Base-by-base conservation (phyloP, 177 flowering plant species). In the Vitis hybrid region DNA sequence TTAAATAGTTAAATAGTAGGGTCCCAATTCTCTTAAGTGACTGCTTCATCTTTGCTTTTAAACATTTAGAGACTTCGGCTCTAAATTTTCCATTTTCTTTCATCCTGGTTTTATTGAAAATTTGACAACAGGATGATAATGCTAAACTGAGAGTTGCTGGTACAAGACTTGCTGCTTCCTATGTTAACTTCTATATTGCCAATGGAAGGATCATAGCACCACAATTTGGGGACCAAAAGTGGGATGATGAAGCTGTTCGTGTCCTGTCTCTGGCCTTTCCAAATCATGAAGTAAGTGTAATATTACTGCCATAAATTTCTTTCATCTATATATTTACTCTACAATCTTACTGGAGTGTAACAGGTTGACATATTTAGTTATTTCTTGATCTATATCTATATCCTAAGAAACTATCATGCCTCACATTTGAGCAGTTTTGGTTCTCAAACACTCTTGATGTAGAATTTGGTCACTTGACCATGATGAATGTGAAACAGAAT, bases 111-210 rank as follows among this genome's bases (percentile, higher is more conserved):
- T 57, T 24, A 17, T 58, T 27, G 50, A n/a, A 41, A 4, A 24
- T 11, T 30, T n/a, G 12, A 11, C 24, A 32, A 62, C 84, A 91
- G 97, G 86, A 73, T 72, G 87, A 84, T 55, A 90, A 87, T 30
- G 97, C 87, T 60, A 93, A 90, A 71, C 84, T 83, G 46, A 90
- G 99, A 82, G 78, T 67, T 35, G 62, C 91, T 41, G 88, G 89
- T 62, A 84, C 92, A 46, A 89, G 97, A 72, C 92, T 95, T 60
- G 98, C 99, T 66, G 98, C 94, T 70, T 90, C 97, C 2, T 93
- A 95, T 75, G 90, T 90, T 53, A 95, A 95, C 79, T 95, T 93
- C 80, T 93, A 95, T 67, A 84, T 93, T 78, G 98, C 96, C 55
- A 95, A 93, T 79, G 89, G 88, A 74, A 98, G 86, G 55, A 85